These are phyloP conservation scores for Pachysandra terminalis DNA, from an alignment of 164 flowering plant genomes.

Conservation along the genomic window DNA sequence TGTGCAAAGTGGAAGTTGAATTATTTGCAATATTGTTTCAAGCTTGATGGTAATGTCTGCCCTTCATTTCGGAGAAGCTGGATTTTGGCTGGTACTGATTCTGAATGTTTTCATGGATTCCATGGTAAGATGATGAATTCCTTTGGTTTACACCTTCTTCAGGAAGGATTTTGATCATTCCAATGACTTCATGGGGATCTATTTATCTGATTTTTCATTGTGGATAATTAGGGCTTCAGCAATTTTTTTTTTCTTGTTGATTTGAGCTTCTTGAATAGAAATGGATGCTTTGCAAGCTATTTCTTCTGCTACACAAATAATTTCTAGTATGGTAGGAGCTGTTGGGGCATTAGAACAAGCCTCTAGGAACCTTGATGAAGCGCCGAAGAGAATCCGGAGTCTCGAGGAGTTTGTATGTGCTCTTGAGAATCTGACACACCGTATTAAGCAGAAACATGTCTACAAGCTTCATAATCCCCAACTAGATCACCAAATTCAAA, in stretches of 20 bases:
- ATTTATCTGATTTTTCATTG: neutral
- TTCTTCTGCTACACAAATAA: constrained; percentile 37
- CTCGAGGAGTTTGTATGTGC: constrained; percentile 35
- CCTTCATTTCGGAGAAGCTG: too few species aligned
- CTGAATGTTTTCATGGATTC: neutral
- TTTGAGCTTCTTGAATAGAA: neutral
- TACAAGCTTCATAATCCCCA: constrained; percentile 40
- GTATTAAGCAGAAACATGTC: constrained; percentile 37
- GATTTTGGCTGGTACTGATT: neutral
- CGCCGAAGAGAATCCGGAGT: constrained; percentile 35
- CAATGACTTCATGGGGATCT: too few species aligned
- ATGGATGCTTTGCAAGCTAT: constrained; percentile 44
- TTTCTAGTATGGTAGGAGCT: constrained; percentile 28
- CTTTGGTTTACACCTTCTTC: neutral
- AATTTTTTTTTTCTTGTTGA: neutral
- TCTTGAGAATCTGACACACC: constrained; percentile 32
- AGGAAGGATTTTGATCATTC: neutral
- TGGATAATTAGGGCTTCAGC: neutral
- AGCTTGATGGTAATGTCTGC: too few species aligned
- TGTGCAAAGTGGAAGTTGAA: too few species aligned
- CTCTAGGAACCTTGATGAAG: constrained; percentile 41
- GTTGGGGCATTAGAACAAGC: constrained; percentile 37
- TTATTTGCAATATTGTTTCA: too few species aligned
- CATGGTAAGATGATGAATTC: neutral
- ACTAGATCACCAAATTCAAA: constrained; percentile 34